Evolutionary conservation across 2,329 filamentous ascomycete species (phyloP).

Genomic region (Lecanicillium sp.): DNA sequence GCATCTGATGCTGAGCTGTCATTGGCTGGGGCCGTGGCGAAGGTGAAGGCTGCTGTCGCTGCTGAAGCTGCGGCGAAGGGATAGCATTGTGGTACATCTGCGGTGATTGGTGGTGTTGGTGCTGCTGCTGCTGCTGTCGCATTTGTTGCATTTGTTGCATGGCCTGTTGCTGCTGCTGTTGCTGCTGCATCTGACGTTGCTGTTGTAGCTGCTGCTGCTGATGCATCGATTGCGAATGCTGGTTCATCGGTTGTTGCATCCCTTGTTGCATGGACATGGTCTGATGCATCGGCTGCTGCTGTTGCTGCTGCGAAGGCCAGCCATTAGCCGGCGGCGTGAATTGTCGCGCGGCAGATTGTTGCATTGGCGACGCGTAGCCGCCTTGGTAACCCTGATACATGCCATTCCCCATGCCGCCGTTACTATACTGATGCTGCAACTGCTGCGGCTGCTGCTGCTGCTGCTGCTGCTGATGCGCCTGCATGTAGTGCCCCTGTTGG

Average conservation of each 20-base stretch:
- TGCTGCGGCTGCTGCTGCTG: conserved; percentile 17
- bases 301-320: conserved; percentile 4
- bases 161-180: conserved; percentile 19
- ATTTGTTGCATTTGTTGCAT: conserved; percentile 20
- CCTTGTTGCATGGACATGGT: background rate
- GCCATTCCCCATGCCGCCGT: background rate
- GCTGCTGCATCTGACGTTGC: conserved; percentile 9
- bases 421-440: conserved; percentile 11
- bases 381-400: conserved; percentile 2
- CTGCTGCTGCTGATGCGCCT: conserved; percentile 18
- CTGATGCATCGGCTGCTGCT: conserved; percentile 2
- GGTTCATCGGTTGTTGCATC: conserved; percentile 12
- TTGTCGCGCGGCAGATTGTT: conserved; percentile 3
- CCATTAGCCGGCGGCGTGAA: conserved; percentile 1
- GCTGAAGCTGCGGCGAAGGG: conserved; percentile 7
- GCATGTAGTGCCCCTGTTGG: conserved; percentile 14
- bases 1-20: conserved; percentile 9
- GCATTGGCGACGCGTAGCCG: conserved; percentile 1
- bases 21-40: conserved; percentile 7
- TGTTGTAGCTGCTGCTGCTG: conserved; percentile 15
- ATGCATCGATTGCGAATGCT: conserved; percentile 10
- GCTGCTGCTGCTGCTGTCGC: conserved; percentile 20
- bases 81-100: conserved; percentile 10
- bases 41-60: conserved; percentile 6
- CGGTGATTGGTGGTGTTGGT: conserved; percentile 14